Base-by-base conservation (phyloP, 768 basidiomycete genomes). In the Lactifluus hygrophoroides region DNA sequence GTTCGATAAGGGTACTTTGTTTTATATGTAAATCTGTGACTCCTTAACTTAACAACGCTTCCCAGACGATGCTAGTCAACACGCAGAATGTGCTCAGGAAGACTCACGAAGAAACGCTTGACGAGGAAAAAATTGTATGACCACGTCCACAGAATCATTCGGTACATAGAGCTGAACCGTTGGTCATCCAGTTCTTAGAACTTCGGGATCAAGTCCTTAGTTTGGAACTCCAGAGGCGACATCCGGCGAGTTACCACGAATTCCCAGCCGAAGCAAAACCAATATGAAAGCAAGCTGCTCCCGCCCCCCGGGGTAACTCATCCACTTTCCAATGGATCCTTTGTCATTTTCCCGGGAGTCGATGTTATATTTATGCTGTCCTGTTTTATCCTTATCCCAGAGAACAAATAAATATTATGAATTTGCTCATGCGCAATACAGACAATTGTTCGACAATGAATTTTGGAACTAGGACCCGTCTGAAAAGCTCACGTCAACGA, bases 61-160 rank as follows among this genome's bases (percentile, higher is more conserved):
- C 47, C 17, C 62, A 85, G 83, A 87, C 84, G 0, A 73, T 88
- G 51, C 76, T 88, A 8, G 82, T 87, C 2, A 83, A 88, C 65
- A 84, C 86, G 80, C 80, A 87, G 61, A 77, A 80, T 43, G 75
- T 72, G 3, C 77, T 78, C 47, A 73, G 75, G 56, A 74, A 77
- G 16, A 71, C 83, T 34, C 79, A 84, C 66, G 65, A 72, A 19
- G 73, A 75, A 59, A 82, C 77, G 1, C 65, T 77, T 3, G 70
- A 69, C 11, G 83, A 85, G 65, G 85, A 88, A 64, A 75, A 79
- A 56, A 73, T 74, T 64, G 86, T 85, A 63, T 38, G 70, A 47
- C 62, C 40, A 25, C 38, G 6, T n/a, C 32, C 14, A 25, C 35
- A 21, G 23, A 25, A 28, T 14, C 25, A 23, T 37, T 11, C 28